A percentile compares a stretch with the other conserved stretches of the same genome.
Evolutionary conservation across 441 rosid species (phyloP).

Genomic region (Raphanus hybrid): DNA sequence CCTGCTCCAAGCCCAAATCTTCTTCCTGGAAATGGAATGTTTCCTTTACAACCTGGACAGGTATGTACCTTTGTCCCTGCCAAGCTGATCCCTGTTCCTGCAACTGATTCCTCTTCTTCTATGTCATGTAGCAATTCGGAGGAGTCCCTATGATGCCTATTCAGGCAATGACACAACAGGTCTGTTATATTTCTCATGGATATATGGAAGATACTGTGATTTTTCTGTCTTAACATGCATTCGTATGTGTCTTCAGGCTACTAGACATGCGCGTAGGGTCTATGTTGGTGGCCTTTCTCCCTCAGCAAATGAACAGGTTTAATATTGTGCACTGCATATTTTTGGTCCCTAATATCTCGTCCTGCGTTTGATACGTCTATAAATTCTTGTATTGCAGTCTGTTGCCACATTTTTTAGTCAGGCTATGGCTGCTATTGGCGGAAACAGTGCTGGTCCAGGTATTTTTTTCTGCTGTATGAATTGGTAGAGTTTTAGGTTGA

Average conservation of each 20-base stretch:
- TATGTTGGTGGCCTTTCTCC: slow-evolving; percentile 96
- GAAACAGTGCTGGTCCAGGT: slow-evolving; percentile 46
- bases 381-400: slow-evolving; percentile 36
- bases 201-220: background rate
- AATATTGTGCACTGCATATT: background rate
- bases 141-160: slow-evolving; percentile 89
- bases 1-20: slow-evolving; percentile 61
- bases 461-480: background rate
- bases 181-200: slow-evolving; percentile 37
- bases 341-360: background rate
- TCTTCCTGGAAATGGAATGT: slow-evolving; percentile 84
- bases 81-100: slow-evolving; percentile 18
- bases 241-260: slow-evolving; percentile 58
- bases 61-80: slow-evolving; percentile 44
- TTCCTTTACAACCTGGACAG: slow-evolving; percentile 73
- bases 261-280: slow-evolving; percentile 95
- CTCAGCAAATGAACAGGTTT: slow-evolving; percentile 88
- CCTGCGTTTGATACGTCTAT: slow-evolving; percentile 4
- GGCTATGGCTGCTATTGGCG: slow-evolving; percentile 43
- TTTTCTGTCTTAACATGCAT: background rate
- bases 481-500: slow-evolving; percentile 3
- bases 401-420: slow-evolving; percentile 41
- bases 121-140: slow-evolving; percentile 64
- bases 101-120: slow-evolving; percentile 27
- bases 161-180: slow-evolving; percentile 99